Evolutionary conservation across 2,329 filamentous ascomycete species (phyloP).

Genomic region (Stagonosporopsis cucurbitacearum): DNA sequence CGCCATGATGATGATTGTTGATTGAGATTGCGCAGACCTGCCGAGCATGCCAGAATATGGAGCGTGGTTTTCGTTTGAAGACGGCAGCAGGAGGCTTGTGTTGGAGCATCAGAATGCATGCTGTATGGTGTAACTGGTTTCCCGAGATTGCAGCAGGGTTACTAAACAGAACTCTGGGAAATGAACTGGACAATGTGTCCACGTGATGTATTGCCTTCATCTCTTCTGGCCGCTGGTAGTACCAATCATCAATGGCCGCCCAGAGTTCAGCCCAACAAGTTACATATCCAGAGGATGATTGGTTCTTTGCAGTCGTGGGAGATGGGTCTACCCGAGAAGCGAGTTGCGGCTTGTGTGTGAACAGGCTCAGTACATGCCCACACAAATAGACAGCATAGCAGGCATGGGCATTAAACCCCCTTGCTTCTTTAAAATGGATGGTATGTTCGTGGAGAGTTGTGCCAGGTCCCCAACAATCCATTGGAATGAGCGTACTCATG

Average conservation of each 20-base stretch:
- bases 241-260: not conserved
- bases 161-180: not conserved
- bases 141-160: not conserved
- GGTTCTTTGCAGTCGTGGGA: not conserved
- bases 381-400: not conserved
- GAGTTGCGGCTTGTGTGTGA: not conserved
- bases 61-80: not conserved
- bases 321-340: not conserved
- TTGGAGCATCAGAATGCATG: not conserved
- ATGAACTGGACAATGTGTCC: not conserved
- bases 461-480: not conserved
- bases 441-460: not conserved
- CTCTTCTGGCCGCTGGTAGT: not conserved
- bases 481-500: not conserved
- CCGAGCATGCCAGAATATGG: not conserved
- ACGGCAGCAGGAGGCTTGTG: not conserved
- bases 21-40: not conserved
- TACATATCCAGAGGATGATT: not conserved
- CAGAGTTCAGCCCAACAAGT: not conserved
- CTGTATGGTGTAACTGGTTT: not conserved
- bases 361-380: not conserved
- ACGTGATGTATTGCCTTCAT: not conserved
- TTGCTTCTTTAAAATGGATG: not conserved
- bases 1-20: not conserved
- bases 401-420: not conserved